Evolutionary conservation across 169 alveolate species (phyloP).

Genomic region (Babesia caballi): DNA sequence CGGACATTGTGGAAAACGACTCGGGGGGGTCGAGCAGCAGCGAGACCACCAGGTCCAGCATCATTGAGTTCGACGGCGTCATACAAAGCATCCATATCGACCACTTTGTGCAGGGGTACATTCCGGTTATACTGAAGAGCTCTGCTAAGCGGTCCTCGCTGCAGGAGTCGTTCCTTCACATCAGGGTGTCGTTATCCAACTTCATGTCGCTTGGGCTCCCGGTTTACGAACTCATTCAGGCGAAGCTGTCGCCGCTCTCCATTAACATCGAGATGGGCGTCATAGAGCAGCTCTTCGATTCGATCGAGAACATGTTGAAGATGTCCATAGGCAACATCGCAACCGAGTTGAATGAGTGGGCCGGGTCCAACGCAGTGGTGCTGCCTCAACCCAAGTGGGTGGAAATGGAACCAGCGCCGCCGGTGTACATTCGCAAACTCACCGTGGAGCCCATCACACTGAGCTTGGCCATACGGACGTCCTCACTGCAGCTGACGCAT

Average conservation of each 20-base stretch:
- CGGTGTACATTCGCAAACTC: conserved; percentile 69
- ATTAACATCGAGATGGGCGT: conserved; percentile 85
- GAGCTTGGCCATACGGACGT: conserved; percentile 84
- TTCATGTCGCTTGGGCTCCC: conserved; percentile 58
- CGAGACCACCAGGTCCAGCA: conserved; percentile 12
- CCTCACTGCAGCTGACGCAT: conserved; percentile 81
- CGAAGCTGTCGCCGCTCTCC: conserved; percentile 78
- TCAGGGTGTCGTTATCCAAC: conserved; percentile 27
- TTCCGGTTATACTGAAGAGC: conserved; percentile 85
- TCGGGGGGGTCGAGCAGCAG: conserved; percentile 24
- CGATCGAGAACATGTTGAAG: conserved; percentile 76
- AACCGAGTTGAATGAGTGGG: neutral
- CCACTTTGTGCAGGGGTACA: conserved; percentile 86
- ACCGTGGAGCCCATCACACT: conserved; percentile 79
- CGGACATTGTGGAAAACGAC: conserved; percentile 12
- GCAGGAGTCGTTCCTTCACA: conserved; percentile 67
- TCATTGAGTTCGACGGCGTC: conserved; percentile 54
- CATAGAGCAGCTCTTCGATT: conserved; percentile 81
- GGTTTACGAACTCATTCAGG: conserved; percentile 74
- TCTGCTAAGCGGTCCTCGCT: conserved; percentile 69
- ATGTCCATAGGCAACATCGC: conserved; percentile 40
- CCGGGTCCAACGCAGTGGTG: conserved; percentile 53
- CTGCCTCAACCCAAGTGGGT: conserved; percentile 80
- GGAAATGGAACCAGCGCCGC: conserved; percentile 73
- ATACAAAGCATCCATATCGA: conserved; percentile 80